Percentiles rank a stretch among this genome's conserved stretches.
phyloP scores from a whole-genome alignment of 805 yeast genomes.

The Kodamaea kakaduensis region DNA sequence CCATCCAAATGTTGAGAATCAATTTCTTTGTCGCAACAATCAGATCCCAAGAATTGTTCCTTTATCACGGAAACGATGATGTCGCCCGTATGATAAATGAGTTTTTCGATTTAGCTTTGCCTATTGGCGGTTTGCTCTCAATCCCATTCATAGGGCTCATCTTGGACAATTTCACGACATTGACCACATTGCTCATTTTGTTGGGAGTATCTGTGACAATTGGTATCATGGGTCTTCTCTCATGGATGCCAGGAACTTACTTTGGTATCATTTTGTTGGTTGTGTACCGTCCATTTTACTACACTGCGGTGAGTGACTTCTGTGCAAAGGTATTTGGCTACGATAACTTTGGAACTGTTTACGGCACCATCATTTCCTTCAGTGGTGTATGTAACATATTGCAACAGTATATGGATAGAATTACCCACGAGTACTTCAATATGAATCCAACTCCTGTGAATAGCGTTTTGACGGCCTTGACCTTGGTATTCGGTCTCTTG shows the following conservation, averaged over 20 bases:
- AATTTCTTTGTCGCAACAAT: slow-evolving; percentile 92
- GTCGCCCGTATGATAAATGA: slow-evolving; percentile 48
- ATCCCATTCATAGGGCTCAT: slow-evolving; percentile 84
- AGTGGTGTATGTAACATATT: slow-evolving; percentile 77
- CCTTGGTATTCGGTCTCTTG: slow-evolving; percentile 48
- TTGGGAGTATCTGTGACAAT: slow-evolving; percentile 53
- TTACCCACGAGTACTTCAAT: slow-evolving; percentile 63
- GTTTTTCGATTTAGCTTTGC: slow-evolving; percentile 81
- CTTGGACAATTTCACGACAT: slow-evolving; percentile 67
- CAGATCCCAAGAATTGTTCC: slow-evolving; percentile 72
- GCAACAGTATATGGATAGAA: slow-evolving; percentile 64
- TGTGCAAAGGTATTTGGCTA: slow-evolving; percentile 92
- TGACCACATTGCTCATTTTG: slow-evolving; percentile 52
- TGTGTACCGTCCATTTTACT: slow-evolving; percentile 84
- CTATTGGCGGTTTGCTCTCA: slow-evolving; percentile 81
- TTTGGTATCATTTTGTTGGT: slow-evolving; percentile 70
- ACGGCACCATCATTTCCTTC: slow-evolving; percentile 78
- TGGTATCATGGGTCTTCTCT: slow-evolving; percentile 68
- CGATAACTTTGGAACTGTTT: slow-evolving; percentile 85
- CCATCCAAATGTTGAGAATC: slow-evolving; percentile 85
- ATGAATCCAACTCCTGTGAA: slow-evolving; percentile 84
- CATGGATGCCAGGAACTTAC: slow-evolving; percentile 54
- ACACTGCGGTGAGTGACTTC: slow-evolving; percentile 88
- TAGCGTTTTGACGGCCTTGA: slow-evolving; percentile 46
- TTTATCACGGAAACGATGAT: slow-evolving; percentile 47